These are phyloP conservation scores for Leptosphaerulina australis DNA, from an alignment of 2,329 filamentous ascomycete genomes.

Conservation along the genomic window DNA sequence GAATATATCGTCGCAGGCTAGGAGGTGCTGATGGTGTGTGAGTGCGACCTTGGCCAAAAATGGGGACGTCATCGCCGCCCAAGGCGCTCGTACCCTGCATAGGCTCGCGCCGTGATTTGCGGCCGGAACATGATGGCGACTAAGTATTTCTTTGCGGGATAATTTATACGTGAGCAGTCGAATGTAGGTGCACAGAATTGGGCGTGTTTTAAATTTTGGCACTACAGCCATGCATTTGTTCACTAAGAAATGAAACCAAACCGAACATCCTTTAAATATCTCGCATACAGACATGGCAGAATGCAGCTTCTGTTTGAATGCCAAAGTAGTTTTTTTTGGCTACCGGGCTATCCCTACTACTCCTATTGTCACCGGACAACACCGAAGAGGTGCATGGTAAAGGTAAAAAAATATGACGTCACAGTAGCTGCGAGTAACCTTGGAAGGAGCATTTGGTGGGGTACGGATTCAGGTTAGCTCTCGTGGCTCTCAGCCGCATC, in stretches of 20 bases:
- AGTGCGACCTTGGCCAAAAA: slow-evolving; percentile 15
- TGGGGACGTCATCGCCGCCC: slow-evolving; percentile 14
- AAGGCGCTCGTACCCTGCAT: slow-evolving; percentile 5
- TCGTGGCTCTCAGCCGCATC: slow-evolving; percentile 25
- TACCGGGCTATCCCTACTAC: slow-evolving; percentile 30
- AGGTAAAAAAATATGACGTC: slow-evolving; percentile 29
- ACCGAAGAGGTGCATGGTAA: slow-evolving; percentile 22
- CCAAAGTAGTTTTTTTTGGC: slow-evolving; percentile 4
- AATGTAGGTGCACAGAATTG: slow-evolving; percentile 5
- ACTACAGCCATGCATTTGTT: not conserved
- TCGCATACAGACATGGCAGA: not conserved
- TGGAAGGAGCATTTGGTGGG: slow-evolving; percentile 1
- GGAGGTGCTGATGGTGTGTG: slow-evolving; percentile 13
- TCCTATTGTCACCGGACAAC: slow-evolving; percentile 22
- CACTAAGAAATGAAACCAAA: slow-evolving; percentile 14
- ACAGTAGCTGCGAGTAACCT: not conserved
- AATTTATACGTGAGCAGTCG: slow-evolving; percentile 11
- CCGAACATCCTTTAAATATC: not conserved
- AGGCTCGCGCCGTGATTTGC: slow-evolving; percentile 17
- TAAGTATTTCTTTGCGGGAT: slow-evolving; percentile 1
- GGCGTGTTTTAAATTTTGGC: slow-evolving; percentile 15
- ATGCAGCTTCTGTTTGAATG: slow-evolving; percentile 11
- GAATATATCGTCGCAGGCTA: slow-evolving; percentile 16
- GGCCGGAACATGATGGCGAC: slow-evolving; percentile 9
- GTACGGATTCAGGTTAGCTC: not conserved